Base-by-base conservation (phyloP, 768 basidiomycete species). In the Lactifluus volemus region DNA sequence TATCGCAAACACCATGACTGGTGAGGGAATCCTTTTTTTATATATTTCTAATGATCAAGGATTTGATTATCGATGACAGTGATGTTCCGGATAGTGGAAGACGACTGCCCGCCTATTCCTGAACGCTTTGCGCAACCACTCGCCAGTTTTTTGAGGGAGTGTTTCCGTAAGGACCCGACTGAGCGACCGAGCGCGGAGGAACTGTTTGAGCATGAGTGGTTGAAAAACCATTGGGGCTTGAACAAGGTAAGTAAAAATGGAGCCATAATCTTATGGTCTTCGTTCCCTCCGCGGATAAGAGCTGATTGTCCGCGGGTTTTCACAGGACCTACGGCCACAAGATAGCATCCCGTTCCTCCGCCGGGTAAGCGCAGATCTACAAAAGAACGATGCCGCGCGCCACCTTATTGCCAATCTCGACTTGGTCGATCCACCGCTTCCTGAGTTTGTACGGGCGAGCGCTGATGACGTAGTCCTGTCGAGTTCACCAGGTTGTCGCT, bases 11-110 rank as follows among this genome's bases (percentile, higher is more conserved):
- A 84, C 83, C 71, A 92, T 97, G 90, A 84, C 92, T 9, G 93
- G 92, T 92, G 67, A 57, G 68, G 64, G 5, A 12, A 11, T 7
- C 47, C 30, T 41, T 44, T 45, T 44, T 41, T 25, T 25, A 25
- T 25, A 25, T 1, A 25, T 15, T 19, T 21, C 17, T 52, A 51
- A 52, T 53, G 5, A 49, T 17, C n/a, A 12, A 12, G 17, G 32
- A 45, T 14, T 19, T 34, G 25, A 30, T 41, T 32, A 21, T 36
- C 11, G 39, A 39, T 59, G 30, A 56, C 67, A 89, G 96, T 98
- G 55, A 95, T 99, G 89, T 99, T 93, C 77, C 88, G 88, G 30
- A 98, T 99, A 69, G 96, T 99, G 30, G 95, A 97, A 68, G 94
- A 97, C 68, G 82, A 83, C 8, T 85, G 82, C 77, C 95, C 96